Evolutionary conservation across 441 rosid genomes (phyloP), one percentile per base, ranked within the genome.

Genomic region (Erodium chrysanthum): DNA sequence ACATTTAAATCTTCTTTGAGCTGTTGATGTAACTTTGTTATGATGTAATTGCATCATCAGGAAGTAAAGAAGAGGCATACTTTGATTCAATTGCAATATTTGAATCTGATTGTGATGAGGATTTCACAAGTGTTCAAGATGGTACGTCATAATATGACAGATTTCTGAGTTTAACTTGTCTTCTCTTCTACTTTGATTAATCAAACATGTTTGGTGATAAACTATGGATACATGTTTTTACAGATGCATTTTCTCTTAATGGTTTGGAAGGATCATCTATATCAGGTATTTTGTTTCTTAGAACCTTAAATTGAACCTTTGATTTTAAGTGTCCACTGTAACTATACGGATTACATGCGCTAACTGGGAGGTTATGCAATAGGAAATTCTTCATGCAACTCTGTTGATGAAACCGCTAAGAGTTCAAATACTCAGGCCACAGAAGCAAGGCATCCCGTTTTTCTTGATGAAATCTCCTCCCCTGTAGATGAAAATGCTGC

Each of bases 51-150:
- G 71, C 64, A 22, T 68, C 77, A 44, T 81, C 84, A 78, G 96
- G 88, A 71, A 86, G 84, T 62, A 71, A 65, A 11, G 89, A 89
- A 37, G 97, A 89, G 67, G 78, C 86, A 18, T 92, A 92, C 25
- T 54, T 18, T 20, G 61, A 54, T 20, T 54, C 61, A 7, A 20
- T 54, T 18, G 5, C 61, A 8, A 54, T 54, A 20, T 54, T 54
- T 10, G 61, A 54, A 21, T 84, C 94, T 23, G 96, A 91, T 70
- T 73, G 89, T 72, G 97, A 91, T 1, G 94, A 88, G 29, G 97
- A 91, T 66, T 91, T 80, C 44, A 75, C 83, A 69, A 89, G 97
- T 74, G 83, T 89, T 54, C 80, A 84, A 10, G 97, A 89, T 73
- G 96, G 97, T 88, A 84, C 2, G 42, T 37, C 12, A 37, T 37